Percentiles rank a stretch among this genome's conserved stretches.
phyloP scores from a whole-genome alignment of 441 rosid species.

The Gossypium schwendimanii region DNA sequence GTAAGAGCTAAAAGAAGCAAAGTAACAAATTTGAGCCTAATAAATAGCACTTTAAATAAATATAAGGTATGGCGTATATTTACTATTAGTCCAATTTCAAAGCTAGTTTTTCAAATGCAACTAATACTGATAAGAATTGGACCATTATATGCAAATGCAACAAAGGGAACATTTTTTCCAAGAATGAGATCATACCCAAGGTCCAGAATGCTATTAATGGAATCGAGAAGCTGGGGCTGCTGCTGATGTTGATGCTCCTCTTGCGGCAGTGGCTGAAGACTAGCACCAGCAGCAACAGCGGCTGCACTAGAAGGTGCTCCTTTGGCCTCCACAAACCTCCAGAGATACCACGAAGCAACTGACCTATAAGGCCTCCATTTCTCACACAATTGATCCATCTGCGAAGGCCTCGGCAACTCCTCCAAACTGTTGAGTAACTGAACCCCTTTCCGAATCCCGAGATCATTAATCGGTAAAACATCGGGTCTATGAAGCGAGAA shows the following conservation, averaged over 20 bases:
- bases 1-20: neutral
- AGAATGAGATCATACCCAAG: constrained; percentile 51
- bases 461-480: constrained; percentile 84
- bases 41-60: neutral
- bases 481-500: constrained; percentile 92
- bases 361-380: constrained; percentile 95
- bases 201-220: constrained; percentile 71
- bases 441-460: constrained; percentile 82
- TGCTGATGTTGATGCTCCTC: constrained; percentile 40
- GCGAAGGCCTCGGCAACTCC: constrained; percentile 85
- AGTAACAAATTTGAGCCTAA: neutral
- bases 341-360: constrained; percentile 82
- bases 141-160: neutral
- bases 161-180: neutral
- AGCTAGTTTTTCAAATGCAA: neutral
- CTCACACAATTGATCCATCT: constrained; percentile 80
- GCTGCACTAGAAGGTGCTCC: constrained; percentile 59
- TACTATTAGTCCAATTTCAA: neutral
- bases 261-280: constrained; percentile 45
- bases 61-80: neutral
- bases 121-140: neutral
- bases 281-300: constrained; percentile 43
- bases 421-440: constrained; percentile 65
- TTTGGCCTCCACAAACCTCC: constrained; percentile 76
- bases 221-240: constrained; percentile 54